Percentiles rank a stretch among this genome's conserved stretches.
These are phyloP conservation scores for Spatholobus suberectus DNA, from an alignment of 306 rosid species.

Conservation along the genomic window DNA sequence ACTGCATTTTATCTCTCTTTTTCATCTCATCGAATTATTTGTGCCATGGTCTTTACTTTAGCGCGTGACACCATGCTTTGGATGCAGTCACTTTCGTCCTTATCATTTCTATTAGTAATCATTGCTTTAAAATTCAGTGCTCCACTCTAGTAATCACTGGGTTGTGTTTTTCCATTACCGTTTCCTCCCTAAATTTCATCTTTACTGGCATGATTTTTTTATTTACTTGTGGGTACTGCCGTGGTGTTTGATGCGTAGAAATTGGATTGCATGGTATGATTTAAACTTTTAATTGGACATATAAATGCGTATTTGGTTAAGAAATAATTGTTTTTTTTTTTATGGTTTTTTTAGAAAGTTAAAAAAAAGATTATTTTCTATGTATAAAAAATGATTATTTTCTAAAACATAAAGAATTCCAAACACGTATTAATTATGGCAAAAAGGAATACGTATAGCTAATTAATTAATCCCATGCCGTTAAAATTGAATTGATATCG, in stretches of 20 bases:
- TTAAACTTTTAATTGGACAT: no score
- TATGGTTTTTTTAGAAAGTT: no score
- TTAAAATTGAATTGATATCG: not conserved
- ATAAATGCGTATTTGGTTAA: no score
- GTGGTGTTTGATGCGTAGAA: no score
- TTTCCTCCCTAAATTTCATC: not conserved
- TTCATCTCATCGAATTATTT: conserved; percentile 16
- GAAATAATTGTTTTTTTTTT: no score
- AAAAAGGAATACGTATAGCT: not conserved
- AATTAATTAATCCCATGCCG: not conserved
- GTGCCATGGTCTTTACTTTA: conserved; percentile 24
- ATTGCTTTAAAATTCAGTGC: conserved; percentile 39
- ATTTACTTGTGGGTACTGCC: no score
- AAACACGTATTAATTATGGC: not conserved
- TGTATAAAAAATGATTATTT: not conserved
- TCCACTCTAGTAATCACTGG: not conserved
- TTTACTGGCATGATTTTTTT: no score
- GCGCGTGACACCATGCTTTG: conserved; percentile 45
- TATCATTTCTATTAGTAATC: conserved; percentile 30
- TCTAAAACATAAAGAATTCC: not conserved
- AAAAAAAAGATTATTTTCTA: no score
- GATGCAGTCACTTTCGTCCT: conserved; percentile 37
- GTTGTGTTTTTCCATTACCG: not conserved
- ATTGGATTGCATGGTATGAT: no score
- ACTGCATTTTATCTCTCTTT: not conserved